Evolutionary conservation across 352 stramenopile genomes (phyloP), one percentile per base, ranked within the genome.

Genomic region (Globisporangium ultimum): DNA sequence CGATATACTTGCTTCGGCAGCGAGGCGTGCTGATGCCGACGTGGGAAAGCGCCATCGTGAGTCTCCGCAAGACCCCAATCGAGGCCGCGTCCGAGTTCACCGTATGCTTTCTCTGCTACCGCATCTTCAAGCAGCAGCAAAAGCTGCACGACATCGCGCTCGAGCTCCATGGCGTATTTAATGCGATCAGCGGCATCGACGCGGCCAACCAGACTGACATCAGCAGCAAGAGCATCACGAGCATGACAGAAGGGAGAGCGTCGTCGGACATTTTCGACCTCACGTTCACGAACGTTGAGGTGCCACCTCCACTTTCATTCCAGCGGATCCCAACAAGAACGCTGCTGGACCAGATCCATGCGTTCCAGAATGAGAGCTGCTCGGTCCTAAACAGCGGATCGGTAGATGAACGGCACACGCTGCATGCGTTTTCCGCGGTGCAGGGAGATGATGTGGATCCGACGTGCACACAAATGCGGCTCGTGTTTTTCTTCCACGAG

Each of bases 401-500:
- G 12, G n/a, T 41, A 3, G 68, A 75, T 9, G 48, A 64, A 12
- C 43, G 61, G 1, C 24, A 53, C 28, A 59, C 52, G 3, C 4
- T 63, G 3, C 53, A 61, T 15, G 22, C 48, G 32, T 80, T 66
- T 55, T 52, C 60, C 1, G 20, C 52, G 0, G 20, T 76, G 9
- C 56, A 55, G 21, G 82, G 77, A 14, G 46, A 53, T 10, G 80
- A 89, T 18, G 68, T 94, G 8, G 84, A 94, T n/a, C 84, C 82
- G n/a, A 92, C 74, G 12, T 78, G 71, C 38, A 62, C 77, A 0
- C 78, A 92, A 40, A 61, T 94, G 36, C 78, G 82, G 1, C 49
- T 94, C 14, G 71, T 84, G 28, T 84, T 94, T 48, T 89, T 94
- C 66, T 94, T 94, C 53, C 82, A 94, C 49, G 84, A 94, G 53